phyloP scores from a whole-genome alignment of 1,284 basidiomycete genomes.

The Cryptococcus sp. region DNA sequence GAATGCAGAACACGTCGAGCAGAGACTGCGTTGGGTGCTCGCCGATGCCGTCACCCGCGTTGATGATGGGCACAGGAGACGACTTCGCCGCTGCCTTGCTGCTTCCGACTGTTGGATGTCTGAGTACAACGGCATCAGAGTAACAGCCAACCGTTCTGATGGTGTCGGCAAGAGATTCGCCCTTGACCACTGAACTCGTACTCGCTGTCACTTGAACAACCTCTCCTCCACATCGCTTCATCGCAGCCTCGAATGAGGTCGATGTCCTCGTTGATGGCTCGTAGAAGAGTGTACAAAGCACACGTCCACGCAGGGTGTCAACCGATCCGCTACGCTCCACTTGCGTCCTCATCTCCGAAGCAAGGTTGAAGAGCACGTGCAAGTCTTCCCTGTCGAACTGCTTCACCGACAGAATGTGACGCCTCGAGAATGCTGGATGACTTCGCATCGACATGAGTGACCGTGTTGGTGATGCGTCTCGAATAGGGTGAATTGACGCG shows the following conservation, averaged over 20 bases:
- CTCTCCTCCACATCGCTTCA: constrained; percentile 96
- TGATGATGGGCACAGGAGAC: constrained; percentile 92
- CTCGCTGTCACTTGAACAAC: constrained; percentile 83
- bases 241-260: constrained; percentile 97
- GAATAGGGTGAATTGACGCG: constrained; percentile 24
- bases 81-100: constrained; percentile 89
- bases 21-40: constrained; percentile 97
- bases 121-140: constrained; percentile 89
- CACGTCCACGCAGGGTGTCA: constrained; percentile 86
- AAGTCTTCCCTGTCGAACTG: constrained; percentile 90
- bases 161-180: constrained; percentile 91
- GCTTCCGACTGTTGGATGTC: constrained; percentile 92
- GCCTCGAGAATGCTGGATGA: constrained; percentile 74
- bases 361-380: constrained; percentile 90
- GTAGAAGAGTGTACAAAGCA: constrained; percentile 95
- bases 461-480: constrained; percentile 51
- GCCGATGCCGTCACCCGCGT: constrained; percentile 95
- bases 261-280: constrained; percentile 97
- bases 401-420: constrained; percentile 92
- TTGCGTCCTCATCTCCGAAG: constrained; percentile 93
- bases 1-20: constrained; percentile 95
- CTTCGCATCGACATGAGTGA: constrained; percentile 57
- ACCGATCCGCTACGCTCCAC: constrained; percentile 89
- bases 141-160: constrained; percentile 95
- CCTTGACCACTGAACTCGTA: constrained; percentile 87